phyloP scores from a whole-genome alignment of 306 rosid species.

The Sicyos edulis region DNA sequence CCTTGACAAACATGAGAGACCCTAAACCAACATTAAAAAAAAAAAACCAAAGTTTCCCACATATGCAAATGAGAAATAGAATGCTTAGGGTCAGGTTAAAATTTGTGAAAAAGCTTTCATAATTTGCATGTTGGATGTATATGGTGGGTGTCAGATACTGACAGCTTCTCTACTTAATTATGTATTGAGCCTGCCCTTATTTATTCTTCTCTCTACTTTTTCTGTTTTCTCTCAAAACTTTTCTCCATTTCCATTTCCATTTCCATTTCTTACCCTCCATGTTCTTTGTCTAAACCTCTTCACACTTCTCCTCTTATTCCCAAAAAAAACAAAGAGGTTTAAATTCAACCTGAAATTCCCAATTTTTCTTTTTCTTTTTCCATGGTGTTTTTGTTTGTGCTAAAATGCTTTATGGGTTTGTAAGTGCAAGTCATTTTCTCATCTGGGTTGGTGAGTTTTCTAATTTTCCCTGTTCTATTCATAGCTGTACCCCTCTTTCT shows the following conservation, averaged over 20 bases:
- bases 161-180: constrained; percentile 54
- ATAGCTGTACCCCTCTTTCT: constrained; percentile 8
- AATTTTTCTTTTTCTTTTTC: background rate
- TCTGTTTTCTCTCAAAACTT: constrained; percentile 18
- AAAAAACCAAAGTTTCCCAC: no score
- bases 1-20: no score
- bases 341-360: background rate
- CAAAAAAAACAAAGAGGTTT: background rate
- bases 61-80: no score
- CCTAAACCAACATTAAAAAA: no score
- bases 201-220: constrained; percentile 17
- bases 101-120: no score
- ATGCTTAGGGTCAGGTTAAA: no score
- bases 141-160: constrained; percentile 50
- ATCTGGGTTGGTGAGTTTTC: constrained; percentile 37
- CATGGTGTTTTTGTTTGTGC: constrained; percentile 18
- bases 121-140: no score
- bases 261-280: background rate
- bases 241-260: constrained; percentile 14
- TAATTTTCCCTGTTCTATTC: constrained; percentile 27
- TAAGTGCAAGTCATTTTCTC: constrained; percentile 20
- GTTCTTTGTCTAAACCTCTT: background rate
- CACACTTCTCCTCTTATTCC: background rate
- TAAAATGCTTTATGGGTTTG: constrained; percentile 25
- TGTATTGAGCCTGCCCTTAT: constrained; percentile 35